Conservation (phyloP, 2,329 filamentous ascomycete genomes). For the Cucurbitaria berberidis region DNA sequence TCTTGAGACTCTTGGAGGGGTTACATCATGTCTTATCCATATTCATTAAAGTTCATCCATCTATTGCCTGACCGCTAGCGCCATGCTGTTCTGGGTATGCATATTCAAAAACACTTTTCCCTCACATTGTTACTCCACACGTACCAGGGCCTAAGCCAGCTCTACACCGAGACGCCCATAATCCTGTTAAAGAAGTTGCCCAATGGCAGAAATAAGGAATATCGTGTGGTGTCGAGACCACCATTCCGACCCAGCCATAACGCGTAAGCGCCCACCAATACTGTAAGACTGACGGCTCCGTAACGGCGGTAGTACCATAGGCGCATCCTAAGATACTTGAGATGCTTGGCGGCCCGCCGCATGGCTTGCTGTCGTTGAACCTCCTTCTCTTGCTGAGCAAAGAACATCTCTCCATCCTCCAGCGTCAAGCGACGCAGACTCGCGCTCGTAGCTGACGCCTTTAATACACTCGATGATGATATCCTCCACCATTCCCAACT, state of each 20-base stretch:
- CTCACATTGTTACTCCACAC: neutral
- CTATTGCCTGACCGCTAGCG: neutral
- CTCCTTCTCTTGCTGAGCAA: constrained; percentile 74
- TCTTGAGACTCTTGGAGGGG: too few species aligned
- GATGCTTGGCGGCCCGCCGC: constrained; percentile 43
- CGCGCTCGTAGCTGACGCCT: constrained; percentile 70
- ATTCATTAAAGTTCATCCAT: too few species aligned
- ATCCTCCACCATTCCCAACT: constrained; percentile 72
- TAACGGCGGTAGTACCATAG: constrained; percentile 72
- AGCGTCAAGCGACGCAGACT: constrained; percentile 63
- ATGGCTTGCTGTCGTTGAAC: constrained; percentile 68
- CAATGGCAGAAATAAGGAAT: constrained; percentile 20
- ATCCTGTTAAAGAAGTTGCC: constrained; percentile 24
- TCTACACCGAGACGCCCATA: constrained; percentile 10
- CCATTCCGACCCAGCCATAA: constrained; percentile 42
- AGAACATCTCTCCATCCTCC: constrained; percentile 70
- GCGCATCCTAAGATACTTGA: constrained; percentile 47
- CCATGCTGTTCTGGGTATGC: neutral
- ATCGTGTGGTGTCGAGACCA: constrained; percentile 9
- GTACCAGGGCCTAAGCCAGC: too few species aligned
- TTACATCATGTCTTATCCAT: too few species aligned
- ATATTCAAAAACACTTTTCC: neutral
- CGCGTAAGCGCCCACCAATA: constrained; percentile 45
- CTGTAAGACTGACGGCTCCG: constrained; percentile 61
- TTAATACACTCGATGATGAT: constrained; percentile 79